Evolutionary conservation across 345 rosid species (phyloP).

Genomic region (Dovyalis caffra): DNA sequence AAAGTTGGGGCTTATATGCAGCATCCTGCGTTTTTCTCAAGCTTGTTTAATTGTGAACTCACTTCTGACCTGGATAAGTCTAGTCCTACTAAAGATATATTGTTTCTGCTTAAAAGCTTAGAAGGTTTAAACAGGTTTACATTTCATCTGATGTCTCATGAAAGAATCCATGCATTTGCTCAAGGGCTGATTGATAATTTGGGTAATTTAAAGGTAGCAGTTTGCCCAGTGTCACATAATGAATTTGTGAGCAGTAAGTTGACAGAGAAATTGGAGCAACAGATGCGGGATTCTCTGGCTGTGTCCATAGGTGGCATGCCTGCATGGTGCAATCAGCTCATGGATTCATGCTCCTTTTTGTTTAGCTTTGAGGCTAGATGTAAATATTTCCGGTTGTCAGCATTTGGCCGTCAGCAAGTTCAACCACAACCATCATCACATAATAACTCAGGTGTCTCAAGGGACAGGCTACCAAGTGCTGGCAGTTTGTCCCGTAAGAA

Average conservation of each 20-base stretch:
- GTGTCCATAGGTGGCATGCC: slow-evolving; percentile 72
- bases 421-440: slow-evolving; percentile 38
- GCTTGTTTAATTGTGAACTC: slow-evolving; percentile 53
- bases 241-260: slow-evolving; percentile 77
- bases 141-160: slow-evolving; percentile 64
- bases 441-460: slow-evolving; percentile 42
- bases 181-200: slow-evolving; percentile 59
- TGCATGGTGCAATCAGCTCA: slow-evolving; percentile 77
- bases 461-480: slow-evolving; percentile 47
- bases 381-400: slow-evolving; percentile 76
- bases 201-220: slow-evolving; percentile 55
- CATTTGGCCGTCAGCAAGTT: slow-evolving; percentile 60
- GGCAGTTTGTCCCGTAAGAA: slow-evolving; percentile 61
- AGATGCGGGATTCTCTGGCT: slow-evolving; percentile 76
- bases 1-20: slow-evolving; percentile 24
- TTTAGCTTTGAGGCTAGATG: slow-evolving; percentile 79
- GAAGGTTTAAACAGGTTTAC: slow-evolving; percentile 66
- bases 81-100: slow-evolving; percentile 55
- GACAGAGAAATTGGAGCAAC: slow-evolving; percentile 93
- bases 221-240: slow-evolving; percentile 51
- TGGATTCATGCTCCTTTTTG: slow-evolving; percentile 83
- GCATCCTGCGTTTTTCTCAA: slow-evolving; percentile 42
- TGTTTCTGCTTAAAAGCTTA: slow-evolving; percentile 73
- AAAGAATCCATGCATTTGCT: slow-evolving; percentile 58
- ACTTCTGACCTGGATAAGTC: slow-evolving; percentile 51